Percentiles rank a stretch among this genome's conserved stretches.
Conservation (phyloP, 2,329 filamentous ascomycete genomes). For the Gyromitra esculenta region DNA sequence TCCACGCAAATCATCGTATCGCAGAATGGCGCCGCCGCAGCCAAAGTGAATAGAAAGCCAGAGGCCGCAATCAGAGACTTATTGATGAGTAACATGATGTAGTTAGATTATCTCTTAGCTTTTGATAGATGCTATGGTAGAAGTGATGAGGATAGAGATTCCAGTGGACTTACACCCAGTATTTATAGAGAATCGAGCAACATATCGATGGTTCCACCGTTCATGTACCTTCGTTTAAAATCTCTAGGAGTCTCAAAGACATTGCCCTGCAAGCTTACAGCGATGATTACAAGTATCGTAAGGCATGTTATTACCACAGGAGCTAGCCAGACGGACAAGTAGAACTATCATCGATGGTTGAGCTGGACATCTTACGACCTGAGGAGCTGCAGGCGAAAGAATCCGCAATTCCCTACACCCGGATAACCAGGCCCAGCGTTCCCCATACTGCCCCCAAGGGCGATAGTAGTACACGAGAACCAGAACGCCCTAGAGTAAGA, state of each 20-base stretch:
- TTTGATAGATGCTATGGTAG: background rate
- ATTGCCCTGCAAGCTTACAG: background rate
- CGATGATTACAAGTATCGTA: slow-evolving; percentile 11
- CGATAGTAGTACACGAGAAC: slow-evolving; percentile 11
- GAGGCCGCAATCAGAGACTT: slow-evolving; percentile 7
- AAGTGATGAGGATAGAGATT: background rate
- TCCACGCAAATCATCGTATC: slow-evolving; percentile 25
- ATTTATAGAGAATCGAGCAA: slow-evolving; percentile 14
- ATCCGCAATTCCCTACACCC: slow-evolving; percentile 20
- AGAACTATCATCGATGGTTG: background rate
- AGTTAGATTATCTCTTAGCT: background rate
- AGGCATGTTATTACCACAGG: background rate
- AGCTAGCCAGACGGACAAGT: background rate
- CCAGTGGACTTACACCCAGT: background rate
- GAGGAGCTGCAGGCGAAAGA: background rate
- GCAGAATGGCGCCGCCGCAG: slow-evolving; percentile 12
- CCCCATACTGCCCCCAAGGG: slow-evolving; percentile 4
- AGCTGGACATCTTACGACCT: background rate
- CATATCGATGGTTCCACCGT: background rate
- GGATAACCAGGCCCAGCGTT: background rate
- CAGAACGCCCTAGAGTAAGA: slow-evolving; percentile 2
- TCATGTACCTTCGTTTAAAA: background rate
- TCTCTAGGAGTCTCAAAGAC: background rate
- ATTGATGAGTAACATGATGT: slow-evolving; percentile 3
- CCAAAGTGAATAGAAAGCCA: slow-evolving; percentile 9